Percentiles rank a stretch among this genome's conserved stretches.
Conservation (phyloP, 2,329 filamentous ascomycete genomes). For the Capronia americana region DNA sequence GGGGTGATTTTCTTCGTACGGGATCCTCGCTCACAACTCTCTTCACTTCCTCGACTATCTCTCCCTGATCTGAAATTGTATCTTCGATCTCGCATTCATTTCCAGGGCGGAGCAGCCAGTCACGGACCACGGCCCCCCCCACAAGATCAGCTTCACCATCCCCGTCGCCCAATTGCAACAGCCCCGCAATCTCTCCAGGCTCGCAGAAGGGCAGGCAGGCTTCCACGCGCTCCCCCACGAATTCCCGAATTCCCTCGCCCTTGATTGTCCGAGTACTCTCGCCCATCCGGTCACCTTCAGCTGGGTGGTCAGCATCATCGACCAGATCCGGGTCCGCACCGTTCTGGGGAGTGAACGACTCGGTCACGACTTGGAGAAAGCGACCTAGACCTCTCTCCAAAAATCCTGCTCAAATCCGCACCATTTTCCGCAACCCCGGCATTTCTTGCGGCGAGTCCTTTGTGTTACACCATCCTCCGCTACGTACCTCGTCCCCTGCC, state of each 20-base stretch:
- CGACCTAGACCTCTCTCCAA: constrained; percentile 17
- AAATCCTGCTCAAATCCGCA: constrained; percentile 14
- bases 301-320: constrained; percentile 9
- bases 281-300: neutral
- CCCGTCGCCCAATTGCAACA: constrained; percentile 9
- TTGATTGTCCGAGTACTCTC: neutral
- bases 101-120: neutral
- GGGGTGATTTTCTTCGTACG: neutral
- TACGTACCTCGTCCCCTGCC: constrained; percentile 13
- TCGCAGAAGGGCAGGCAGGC: constrained; percentile 10
- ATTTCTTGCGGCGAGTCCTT: constrained; percentile 22
- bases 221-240: constrained; percentile 12
- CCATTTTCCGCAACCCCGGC: constrained; percentile 19
- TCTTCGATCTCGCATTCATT: constrained; percentile 18
- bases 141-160: constrained; percentile 15
- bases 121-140: constrained; percentile 7
- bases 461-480: constrained; percentile 16
- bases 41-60: constrained; percentile 8
- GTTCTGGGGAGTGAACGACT: constrained; percentile 4
- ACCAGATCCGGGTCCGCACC: neutral
- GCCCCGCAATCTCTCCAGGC: constrained; percentile 22
- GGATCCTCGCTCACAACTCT: neutral
- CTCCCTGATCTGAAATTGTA: constrained; percentile 20
- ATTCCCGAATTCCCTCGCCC: neutral
- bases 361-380: constrained; percentile 20